A percentile compares a stretch with the other conserved stretches of the same genome.
Conservation (phyloP, 768 basidiomycete species). For the Dacryopinax spathularia region DNA sequence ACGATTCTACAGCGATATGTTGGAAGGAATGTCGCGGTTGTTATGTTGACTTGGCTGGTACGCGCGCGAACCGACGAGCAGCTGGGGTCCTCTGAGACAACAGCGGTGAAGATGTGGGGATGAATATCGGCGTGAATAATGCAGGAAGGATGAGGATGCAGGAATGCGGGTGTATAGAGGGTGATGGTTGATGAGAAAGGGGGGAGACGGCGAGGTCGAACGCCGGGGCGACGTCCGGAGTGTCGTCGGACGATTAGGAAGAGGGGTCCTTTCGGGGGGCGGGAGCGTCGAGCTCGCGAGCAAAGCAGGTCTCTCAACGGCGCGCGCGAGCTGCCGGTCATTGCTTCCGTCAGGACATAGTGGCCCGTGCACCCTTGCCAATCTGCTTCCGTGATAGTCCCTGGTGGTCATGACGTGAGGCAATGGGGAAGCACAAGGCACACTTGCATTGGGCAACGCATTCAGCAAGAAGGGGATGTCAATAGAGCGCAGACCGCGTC, state of each 20-base stretch:
- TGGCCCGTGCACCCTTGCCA: not conserved
- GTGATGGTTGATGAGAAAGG: not conserved
- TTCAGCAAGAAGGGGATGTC: not conserved
- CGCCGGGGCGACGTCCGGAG: conserved; percentile 1
- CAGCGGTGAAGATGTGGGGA: not conserved
- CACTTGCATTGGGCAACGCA: not conserved
- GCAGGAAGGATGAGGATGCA: not conserved
- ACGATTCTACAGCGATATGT: too few relatives aligned
- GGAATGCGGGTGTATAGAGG: not conserved
- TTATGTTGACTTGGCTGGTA: not conserved
- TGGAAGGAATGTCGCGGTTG: not conserved
- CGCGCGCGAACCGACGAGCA: not conserved
- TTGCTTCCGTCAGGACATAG: conserved; percentile 4
- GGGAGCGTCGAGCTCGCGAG: conserved; percentile 3
- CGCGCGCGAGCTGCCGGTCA: not conserved
- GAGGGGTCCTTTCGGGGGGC: conserved; percentile 4
- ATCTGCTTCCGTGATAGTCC: not conserved
- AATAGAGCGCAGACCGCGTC: conserved; percentile 6
- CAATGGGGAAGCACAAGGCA: not conserved
- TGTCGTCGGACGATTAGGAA: conserved; percentile 5
- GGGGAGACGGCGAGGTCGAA: conserved; percentile 3
- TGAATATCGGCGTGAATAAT: not conserved
- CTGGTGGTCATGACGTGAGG: conserved; percentile 1
- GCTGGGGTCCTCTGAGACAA: not conserved
- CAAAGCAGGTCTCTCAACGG: conserved; percentile 1